phyloP scores from a whole-genome alignment of 2,329 filamentous ascomycete species.

The Hypoxylon sp. region DNA sequence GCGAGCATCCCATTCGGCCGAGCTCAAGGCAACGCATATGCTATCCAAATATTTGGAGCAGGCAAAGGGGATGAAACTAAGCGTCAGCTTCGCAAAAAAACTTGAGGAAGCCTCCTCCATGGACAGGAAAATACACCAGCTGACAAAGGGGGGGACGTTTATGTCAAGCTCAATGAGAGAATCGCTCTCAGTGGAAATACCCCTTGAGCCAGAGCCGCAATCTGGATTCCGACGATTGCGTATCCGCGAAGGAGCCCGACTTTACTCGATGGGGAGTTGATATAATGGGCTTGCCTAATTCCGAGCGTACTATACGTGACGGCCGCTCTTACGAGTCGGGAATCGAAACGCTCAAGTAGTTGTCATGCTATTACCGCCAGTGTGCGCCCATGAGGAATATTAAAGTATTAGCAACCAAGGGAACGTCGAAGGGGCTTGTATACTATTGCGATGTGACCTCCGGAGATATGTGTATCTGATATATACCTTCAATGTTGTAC shows the following conservation, averaged over 20 bases:
- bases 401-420: neutral
- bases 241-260: neutral
- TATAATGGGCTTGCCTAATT: neutral
- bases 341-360: neutral
- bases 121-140: conserved; percentile 49
- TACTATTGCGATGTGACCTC: neutral
- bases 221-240: neutral
- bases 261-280: neutral
- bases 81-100: conserved; percentile 41
- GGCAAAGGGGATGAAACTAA: conserved; percentile 31
- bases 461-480: neutral
- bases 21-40: conserved; percentile 22
- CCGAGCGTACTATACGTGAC: neutral
- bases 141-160: conserved; percentile 38
- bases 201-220: conserved; percentile 22
- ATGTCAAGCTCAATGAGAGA: conserved; percentile 40
- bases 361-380: neutral
- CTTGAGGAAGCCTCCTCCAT: conserved; percentile 49
- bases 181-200: conserved; percentile 48
- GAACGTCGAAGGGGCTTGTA: neutral
- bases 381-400: no score
- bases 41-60: conserved; percentile 39
- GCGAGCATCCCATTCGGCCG: conserved; percentile 12
- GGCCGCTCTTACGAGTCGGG: neutral
- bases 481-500: neutral